A percentile compares a stretch with the other conserved stretches of the same genome.
These are phyloP conservation scores for Orbilia javanica DNA, from an alignment of 2,329 filamentous ascomycete species.

Conservation along the genomic window DNA sequence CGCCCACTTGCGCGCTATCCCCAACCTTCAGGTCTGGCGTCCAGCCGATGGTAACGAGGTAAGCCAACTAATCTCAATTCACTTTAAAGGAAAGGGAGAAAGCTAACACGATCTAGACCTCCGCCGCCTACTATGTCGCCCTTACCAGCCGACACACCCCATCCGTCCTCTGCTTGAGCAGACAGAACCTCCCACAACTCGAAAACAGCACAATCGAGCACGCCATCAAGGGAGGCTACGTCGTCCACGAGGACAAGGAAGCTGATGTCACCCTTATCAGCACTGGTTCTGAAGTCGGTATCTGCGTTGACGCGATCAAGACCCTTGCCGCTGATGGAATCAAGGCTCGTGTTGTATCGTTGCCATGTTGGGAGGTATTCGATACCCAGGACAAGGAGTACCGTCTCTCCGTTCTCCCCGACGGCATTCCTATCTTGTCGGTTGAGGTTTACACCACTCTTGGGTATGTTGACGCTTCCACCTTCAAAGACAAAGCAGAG, in stretches of 20 bases:
- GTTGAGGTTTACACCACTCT: slow-evolving; percentile 98
- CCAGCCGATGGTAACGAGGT: slow-evolving; percentile 80
- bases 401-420: slow-evolving; percentile 89
- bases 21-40: slow-evolving; percentile 99
- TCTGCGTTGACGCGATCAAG: slow-evolving; percentile 93
- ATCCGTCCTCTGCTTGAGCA: slow-evolving; percentile 91
- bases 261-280: slow-evolving; percentile 91
- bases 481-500: neutral
- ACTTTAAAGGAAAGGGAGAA: neutral
- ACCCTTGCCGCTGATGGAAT: slow-evolving; percentile 87
- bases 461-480: slow-evolving; percentile 65
- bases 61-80: slow-evolving; percentile 32
- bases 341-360: slow-evolving; percentile 90
- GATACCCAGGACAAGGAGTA: slow-evolving; percentile 95
- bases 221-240: slow-evolving; percentile 95
- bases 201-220: slow-evolving; percentile 92
- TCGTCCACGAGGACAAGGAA: slow-evolving; percentile 83
- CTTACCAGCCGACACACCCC: slow-evolving; percentile 90
- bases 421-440: slow-evolving; percentile 91
- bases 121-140: slow-evolving; percentile 95
- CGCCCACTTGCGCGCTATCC: slow-evolving; percentile 96
- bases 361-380: slow-evolving; percentile 98
- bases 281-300: slow-evolving; percentile 94
- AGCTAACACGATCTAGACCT: slow-evolving; percentile 76
- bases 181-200: slow-evolving; percentile 98